Base-by-base conservation (phyloP, 257 asterid species). In the Handroanthus guayacan region DNA sequence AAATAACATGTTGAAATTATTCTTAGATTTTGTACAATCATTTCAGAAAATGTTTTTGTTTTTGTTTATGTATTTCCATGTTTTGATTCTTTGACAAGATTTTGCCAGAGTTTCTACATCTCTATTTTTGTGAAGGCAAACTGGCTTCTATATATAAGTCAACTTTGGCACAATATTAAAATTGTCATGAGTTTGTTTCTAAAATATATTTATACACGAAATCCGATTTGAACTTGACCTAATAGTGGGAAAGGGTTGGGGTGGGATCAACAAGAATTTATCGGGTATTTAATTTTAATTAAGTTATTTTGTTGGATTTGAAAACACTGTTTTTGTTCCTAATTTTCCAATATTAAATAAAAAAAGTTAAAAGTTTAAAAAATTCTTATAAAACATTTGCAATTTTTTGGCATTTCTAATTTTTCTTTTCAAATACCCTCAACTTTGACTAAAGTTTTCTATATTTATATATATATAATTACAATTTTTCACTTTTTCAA, bases 71-170 rank as follows among this genome's bases (percentile, higher is more conserved):
- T 66, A 36, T 25, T 66, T 54, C 14, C 37, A 79, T 17, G 62
- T 57, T 18, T 55, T 57, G 77, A 74, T 79, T 80, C 62, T 50
- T 56, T 71, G 72, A 9, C 72, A 62, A 74, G 86, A 60, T 41
- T 85, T 79, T 80, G 80, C 62, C 73, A 60, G 81, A 38, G 65
- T 74, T 74, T 52, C 72, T 75, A 34, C 55, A 66, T 72, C 75
- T 71, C 62, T 63, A 73, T 75, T 82, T 50, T 55, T 66, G 75
- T 25, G 55, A 68, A 63, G 72, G 69, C 67, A 75, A 75, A 72
- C 79, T 81, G 82, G 77, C 81, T 60, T 63, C 56, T n/a, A 12
- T 39, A 82, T n/a, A 12, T 39, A 82, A 80, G 86, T 85, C 86
- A 84, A 82, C 86, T 73, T 16, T 67, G 56, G 8, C 1, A 25